A percentile compares a stretch with the other conserved stretches of the same genome.
These are phyloP conservation scores for Boletus insuetus DNA, from an alignment of 768 basidiomycete species.

Conservation along the genomic window DNA sequence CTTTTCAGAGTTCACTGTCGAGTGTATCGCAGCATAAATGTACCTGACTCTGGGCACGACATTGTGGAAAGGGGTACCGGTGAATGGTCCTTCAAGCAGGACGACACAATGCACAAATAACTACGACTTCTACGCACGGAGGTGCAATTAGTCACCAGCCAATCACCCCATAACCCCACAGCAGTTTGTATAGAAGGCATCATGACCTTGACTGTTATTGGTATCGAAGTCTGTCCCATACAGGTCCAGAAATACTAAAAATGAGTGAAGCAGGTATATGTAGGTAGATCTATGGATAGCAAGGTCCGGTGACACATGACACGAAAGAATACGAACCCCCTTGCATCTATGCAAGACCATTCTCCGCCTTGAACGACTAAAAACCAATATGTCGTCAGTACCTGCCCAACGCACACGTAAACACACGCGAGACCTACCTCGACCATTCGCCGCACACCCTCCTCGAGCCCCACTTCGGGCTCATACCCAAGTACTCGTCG, in stretches of 20 bases:
- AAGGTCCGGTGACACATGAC: not conserved
- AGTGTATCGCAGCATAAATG: slow-evolving; percentile 27
- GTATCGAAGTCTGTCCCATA: no score
- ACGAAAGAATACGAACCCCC: not conserved
- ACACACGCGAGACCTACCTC: slow-evolving; percentile 48
- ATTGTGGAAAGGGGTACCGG: not conserved
- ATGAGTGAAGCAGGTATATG: slow-evolving; percentile 5
- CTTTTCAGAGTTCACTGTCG: slow-evolving; percentile 28
- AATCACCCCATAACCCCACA: no score
- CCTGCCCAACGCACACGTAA: not conserved
- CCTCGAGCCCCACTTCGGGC: slow-evolving; percentile 83
- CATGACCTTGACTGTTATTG: no score
- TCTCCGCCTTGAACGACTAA: slow-evolving; percentile 33
- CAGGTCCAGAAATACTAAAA: not conserved
- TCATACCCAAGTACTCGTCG: slow-evolving; percentile 90
- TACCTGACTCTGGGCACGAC: not conserved
- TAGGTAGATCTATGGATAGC: not conserved
- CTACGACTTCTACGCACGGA: no score
- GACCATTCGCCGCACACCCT: slow-evolving; percentile 78
- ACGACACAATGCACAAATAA: no score
- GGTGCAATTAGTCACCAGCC: no score
- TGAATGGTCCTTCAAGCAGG: no score
- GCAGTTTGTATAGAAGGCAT: no score
- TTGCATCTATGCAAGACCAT: slow-evolving; percentile 22
- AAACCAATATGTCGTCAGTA: not conserved